Evolutionary conservation across 768 basidiomycete genomes (phyloP).

Genomic region (Lactarius hatsudake): DNA sequence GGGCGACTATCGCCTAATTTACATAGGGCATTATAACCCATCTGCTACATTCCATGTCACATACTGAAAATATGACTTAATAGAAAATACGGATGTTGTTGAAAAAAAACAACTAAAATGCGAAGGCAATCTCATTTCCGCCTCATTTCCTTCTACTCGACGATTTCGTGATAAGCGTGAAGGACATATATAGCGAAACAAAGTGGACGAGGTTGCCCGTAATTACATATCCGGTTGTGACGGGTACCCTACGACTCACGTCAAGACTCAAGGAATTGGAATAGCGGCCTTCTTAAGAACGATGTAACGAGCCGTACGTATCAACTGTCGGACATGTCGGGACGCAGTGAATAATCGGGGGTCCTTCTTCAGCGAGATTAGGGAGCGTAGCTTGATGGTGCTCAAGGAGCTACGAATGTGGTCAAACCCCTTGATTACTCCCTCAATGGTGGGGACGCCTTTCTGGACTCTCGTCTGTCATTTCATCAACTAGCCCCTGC

Average conservation of each 20-base stretch:
- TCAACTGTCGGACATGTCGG: constrained; percentile 8
- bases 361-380: constrained; percentile 11
- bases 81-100: too few species aligned
- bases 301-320: neutral
- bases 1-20: neutral
- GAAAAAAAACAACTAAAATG: too few species aligned
- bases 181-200: too few species aligned
- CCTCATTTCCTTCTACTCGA: too few species aligned
- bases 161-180: too few species aligned
- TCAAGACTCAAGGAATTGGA: neutral
- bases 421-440: constrained; percentile 7
- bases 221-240: too few species aligned
- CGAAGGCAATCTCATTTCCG: too few species aligned
- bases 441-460: constrained; percentile 34
- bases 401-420: constrained; percentile 10
- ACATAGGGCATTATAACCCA: too few species aligned
- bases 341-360: constrained; percentile 3
- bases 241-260: neutral
- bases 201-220: too few species aligned
- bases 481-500: constrained; percentile 30
- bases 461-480: constrained; percentile 37
- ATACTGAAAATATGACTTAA: too few species aligned
- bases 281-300: constrained; percentile 3
- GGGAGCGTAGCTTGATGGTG: constrained; percentile 9
- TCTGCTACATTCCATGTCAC: too few species aligned